These are phyloP conservation scores for Chrysanthemum seticuspe DNA, from an alignment of 129 eudicot genomes.

Conservation along the genomic window DNA sequence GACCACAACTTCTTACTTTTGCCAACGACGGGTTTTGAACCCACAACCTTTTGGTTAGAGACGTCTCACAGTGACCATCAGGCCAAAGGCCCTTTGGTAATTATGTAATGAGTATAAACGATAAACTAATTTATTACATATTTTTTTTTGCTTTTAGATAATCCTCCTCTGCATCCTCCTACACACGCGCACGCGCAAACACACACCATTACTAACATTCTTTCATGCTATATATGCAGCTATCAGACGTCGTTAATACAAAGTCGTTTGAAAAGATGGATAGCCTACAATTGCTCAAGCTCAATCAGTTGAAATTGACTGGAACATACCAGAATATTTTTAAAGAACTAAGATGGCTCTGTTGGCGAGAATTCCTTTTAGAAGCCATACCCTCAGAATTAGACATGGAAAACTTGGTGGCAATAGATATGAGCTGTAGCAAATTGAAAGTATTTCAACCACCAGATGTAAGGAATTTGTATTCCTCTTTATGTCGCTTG, in stretches of 20 bases:
- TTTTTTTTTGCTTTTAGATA: background rate
- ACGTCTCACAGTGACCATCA: too few species aligned
- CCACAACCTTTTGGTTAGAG: too few species aligned
- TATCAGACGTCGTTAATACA: background rate
- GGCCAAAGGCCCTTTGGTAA: background rate
- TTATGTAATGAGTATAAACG: too few species aligned
- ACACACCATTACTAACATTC: too few species aligned
- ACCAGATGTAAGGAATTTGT: slow-evolving; percentile 17
- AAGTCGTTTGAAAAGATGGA: slow-evolving; percentile 27
- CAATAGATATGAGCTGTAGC: slow-evolving; percentile 32
- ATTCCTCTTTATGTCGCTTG: background rate
- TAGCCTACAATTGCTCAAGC: slow-evolving; percentile 25
- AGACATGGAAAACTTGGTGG: slow-evolving; percentile 31
- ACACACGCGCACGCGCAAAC: too few species aligned
- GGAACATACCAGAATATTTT: slow-evolving; percentile 29
- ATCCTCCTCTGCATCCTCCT: background rate
- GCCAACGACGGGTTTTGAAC: too few species aligned
- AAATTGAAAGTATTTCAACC: slow-evolving; percentile 22
- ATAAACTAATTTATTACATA: too few species aligned
- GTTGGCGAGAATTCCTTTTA: slow-evolving; percentile 30
- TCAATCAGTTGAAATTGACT: slow-evolving; percentile 17
- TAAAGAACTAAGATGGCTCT: slow-evolving; percentile 23
- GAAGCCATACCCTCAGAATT: slow-evolving; percentile 16
- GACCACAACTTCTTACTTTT: too few species aligned
- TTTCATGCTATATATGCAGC: slow-evolving; percentile 5